Conservation (phyloP, 2,329 filamentous ascomycete species). For the Aspergillus tamarii region DNA sequence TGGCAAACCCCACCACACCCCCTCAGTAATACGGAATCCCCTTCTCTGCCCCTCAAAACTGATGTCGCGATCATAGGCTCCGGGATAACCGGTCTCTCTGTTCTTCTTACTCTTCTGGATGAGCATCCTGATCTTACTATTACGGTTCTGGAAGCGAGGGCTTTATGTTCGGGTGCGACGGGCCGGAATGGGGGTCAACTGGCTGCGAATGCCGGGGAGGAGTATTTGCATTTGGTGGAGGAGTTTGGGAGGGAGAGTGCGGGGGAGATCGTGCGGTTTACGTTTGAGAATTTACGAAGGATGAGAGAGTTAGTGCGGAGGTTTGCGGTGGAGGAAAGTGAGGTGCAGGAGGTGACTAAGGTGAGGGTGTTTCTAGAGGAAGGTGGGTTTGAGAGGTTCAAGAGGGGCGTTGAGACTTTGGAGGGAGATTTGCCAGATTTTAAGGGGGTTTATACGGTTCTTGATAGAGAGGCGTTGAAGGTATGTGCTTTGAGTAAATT, state of each 20-base stretch:
- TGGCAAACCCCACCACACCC: constrained; percentile 40
- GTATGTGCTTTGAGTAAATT: background rate
- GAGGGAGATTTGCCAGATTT: constrained; percentile 27
- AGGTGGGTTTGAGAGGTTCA: constrained; percentile 23
- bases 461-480: constrained; percentile 17
- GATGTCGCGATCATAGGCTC: constrained; percentile 41
- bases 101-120: constrained; percentile 35
- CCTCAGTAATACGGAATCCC: constrained; percentile 35
- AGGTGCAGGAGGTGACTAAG: constrained; percentile 28
- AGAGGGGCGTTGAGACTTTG: constrained; percentile 23
- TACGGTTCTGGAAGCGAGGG: constrained; percentile 39
- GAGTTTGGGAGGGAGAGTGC: constrained; percentile 33
- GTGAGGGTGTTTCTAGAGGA: constrained; percentile 30
- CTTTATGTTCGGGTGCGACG: constrained; percentile 41
- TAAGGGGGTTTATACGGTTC: constrained; percentile 29
- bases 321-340: constrained; percentile 33
- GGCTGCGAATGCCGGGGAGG: constrained; percentile 31
- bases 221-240: constrained; percentile 26
- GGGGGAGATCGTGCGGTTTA: constrained; percentile 43
- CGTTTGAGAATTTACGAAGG: constrained; percentile 39
- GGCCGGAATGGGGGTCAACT: constrained; percentile 43
- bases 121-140: constrained; percentile 29
- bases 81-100: constrained; percentile 40
- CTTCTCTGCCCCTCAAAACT: constrained; percentile 26
- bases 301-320: constrained; percentile 41